Percentiles rank a stretch among this genome's conserved stretches.
These are phyloP conservation scores for Trichosporon faecale DNA, from an alignment of 1,284 basidiomycete genomes.

Conservation along the genomic window DNA sequence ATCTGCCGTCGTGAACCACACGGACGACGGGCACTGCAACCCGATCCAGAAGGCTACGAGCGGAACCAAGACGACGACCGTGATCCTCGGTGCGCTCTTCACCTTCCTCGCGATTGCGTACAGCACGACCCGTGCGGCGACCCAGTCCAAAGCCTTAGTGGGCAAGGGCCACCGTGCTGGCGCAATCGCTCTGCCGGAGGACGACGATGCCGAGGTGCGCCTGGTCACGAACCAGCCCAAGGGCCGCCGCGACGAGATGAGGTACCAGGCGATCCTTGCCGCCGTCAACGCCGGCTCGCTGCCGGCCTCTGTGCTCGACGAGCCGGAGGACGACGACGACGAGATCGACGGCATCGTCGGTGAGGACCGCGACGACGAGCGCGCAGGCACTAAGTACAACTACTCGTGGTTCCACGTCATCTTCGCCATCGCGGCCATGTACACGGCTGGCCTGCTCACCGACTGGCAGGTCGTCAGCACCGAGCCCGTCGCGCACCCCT, in stretches of 20 bases:
- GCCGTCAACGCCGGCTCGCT: slow-evolving; percentile 96
- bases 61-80: slow-evolving; percentile 79
- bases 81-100: slow-evolving; percentile 87
- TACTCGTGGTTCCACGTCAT: slow-evolving; percentile 99
- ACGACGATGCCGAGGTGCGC: slow-evolving; percentile 58
- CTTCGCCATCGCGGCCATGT: slow-evolving; percentile 94
- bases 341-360: slow-evolving; percentile 66
- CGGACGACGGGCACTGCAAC: slow-evolving; percentile 76
- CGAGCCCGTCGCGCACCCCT: slow-evolving; percentile 38
- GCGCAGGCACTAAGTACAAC: slow-evolving; percentile 94
- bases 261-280: slow-evolving; percentile 91
- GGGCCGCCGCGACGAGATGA: slow-evolving; percentile 72
- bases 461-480: slow-evolving; percentile 70
- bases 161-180: slow-evolving; percentile 59
- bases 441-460: slow-evolving; percentile 96
- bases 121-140: slow-evolving; percentile 92
- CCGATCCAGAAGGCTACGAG: slow-evolving; percentile 62
- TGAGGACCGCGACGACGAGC: slow-evolving; percentile 86
- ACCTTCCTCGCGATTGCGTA: slow-evolving; percentile 98
- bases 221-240: slow-evolving; percentile 81
- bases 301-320: slow-evolving; percentile 85
- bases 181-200: slow-evolving; percentile 61
- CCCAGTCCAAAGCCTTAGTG: slow-evolving; percentile 84
- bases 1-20: slow-evolving; percentile 90
- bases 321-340: slow-evolving; percentile 69